Evolutionary conservation across 129 eudicot species (phyloP).

Genomic region (Sambucus nigra): DNA sequence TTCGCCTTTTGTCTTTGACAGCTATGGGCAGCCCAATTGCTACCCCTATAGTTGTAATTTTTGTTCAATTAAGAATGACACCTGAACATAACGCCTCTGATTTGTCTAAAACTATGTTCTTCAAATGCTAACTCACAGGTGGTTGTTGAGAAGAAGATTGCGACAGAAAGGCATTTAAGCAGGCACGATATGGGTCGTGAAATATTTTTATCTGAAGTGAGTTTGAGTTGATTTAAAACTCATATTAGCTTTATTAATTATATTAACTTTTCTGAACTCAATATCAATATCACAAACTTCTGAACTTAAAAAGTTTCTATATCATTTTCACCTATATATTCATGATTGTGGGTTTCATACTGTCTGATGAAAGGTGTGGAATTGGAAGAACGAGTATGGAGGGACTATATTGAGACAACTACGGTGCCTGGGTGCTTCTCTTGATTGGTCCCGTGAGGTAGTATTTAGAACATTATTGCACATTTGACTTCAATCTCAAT

Average conservation of each 20-base stretch:
- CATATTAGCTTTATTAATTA: neutral
- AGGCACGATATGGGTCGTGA: constrained; percentile 92
- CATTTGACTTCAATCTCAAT: neutral
- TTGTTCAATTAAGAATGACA: too few species aligned
- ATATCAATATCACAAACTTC: neutral
- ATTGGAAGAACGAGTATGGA: constrained; percentile 84
- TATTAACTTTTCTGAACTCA: neutral
- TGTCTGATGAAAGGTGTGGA: constrained; percentile 70
- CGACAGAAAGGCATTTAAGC: constrained; percentile 67
- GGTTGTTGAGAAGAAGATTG: constrained; percentile 93
- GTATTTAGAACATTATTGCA: neutral
- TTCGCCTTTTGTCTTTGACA: too few species aligned
- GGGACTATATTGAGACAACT: constrained; percentile 81
- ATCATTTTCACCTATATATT: too few species aligned
- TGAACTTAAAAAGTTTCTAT: neutral
- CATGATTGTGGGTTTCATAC: neutral
- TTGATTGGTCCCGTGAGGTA: constrained; percentile 99
- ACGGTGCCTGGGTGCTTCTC: constrained; percentile 85
- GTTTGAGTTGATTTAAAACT: constrained; percentile 19
- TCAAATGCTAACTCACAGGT: constrained; percentile 36
- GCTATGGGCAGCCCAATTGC: too few species aligned
- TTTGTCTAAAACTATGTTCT: neutral
- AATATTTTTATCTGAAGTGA: constrained; percentile 74
- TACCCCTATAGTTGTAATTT: too few species aligned
- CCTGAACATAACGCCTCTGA: neutral